These are phyloP conservation scores for Onygena corvina DNA, from an alignment of 2,329 filamentous ascomycete genomes.

Conservation along the genomic window DNA sequence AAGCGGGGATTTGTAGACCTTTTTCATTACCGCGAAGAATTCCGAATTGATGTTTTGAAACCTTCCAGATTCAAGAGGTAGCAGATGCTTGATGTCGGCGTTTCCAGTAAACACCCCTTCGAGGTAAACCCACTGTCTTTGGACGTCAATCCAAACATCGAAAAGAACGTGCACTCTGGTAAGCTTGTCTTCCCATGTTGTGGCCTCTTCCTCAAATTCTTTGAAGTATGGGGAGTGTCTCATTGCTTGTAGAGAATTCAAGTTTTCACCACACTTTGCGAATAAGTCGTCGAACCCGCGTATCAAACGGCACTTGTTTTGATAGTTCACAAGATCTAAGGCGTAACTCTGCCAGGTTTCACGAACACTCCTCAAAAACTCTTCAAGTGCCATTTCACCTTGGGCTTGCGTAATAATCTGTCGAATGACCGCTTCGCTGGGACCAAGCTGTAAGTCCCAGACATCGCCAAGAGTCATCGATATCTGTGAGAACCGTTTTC, in stretches of 20 bases:
- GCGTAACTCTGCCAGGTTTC: slow-evolving; percentile 95
- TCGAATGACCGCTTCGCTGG: slow-evolving; percentile 75
- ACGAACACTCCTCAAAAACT: slow-evolving; percentile 90
- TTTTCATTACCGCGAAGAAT: slow-evolving; percentile 98
- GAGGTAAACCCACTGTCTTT: slow-evolving; percentile 98
- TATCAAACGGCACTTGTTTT: slow-evolving; percentile 95
- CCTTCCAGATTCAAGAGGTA: slow-evolving; percentile 88
- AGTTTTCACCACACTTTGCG: slow-evolving; percentile 93
- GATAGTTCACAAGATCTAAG: slow-evolving; percentile 89
- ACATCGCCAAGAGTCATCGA: slow-evolving; percentile 97
- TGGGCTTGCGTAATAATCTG: slow-evolving; percentile 93
- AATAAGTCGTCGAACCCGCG: slow-evolving; percentile 97
- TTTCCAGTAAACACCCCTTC: slow-evolving; percentile 98
- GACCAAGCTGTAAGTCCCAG: slow-evolving; percentile 86
- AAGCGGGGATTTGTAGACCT: slow-evolving; percentile 91
- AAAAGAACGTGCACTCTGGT: slow-evolving; percentile 96
- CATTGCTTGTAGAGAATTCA: slow-evolving; percentile 97
- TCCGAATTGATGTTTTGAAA: slow-evolving; percentile 99
- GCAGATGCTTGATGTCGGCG: slow-evolving; percentile 93
- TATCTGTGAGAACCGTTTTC: slow-evolving; percentile 83
- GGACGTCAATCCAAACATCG: slow-evolving; percentile 99
- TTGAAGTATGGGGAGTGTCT: slow-evolving; percentile 98
- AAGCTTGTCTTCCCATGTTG: slow-evolving; percentile 93
- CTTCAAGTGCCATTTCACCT: slow-evolving; percentile 95
- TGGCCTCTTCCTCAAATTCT: slow-evolving; percentile 95